Percentiles rank a stretch among this genome's conserved stretches.
Evolutionary conservation across 352 stramenopile species (phyloP).

Genomic region (Phytophthora europaea): DNA sequence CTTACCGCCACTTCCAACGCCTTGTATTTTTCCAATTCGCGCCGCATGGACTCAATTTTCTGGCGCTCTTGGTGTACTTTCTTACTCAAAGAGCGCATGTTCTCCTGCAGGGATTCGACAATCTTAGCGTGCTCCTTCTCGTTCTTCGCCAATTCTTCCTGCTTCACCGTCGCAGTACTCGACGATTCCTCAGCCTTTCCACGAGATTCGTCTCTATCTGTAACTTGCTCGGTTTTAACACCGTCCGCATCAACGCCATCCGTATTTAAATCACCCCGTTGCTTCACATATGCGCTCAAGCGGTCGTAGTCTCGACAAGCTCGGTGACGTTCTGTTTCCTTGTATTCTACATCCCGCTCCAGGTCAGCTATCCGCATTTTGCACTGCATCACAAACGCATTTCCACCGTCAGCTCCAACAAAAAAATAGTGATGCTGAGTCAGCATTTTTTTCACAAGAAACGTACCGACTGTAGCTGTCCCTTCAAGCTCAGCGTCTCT

Average conservation of each 20-base stretch:
- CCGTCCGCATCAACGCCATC: constrained; percentile 22
- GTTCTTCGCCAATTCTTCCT: constrained; percentile 45
- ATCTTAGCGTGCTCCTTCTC: constrained; percentile 45
- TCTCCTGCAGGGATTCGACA: constrained; percentile 49
- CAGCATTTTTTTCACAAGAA: not conserved
- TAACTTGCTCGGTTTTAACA: constrained; percentile 31
- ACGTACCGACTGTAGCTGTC: constrained; percentile 67
- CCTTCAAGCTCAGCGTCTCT: constrained; percentile 56
- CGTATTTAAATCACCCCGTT: constrained; percentile 32
- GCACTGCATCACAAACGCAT: constrained; percentile 45
- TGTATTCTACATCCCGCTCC: constrained; percentile 73
- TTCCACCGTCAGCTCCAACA: constrained; percentile 18
- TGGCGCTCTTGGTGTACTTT: constrained; percentile 67
- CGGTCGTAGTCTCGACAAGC: constrained; percentile 84
- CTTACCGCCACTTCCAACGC: constrained; percentile 69
- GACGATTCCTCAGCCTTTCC: constrained; percentile 18
- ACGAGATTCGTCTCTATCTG: constrained; percentile 30
- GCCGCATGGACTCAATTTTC: constrained; percentile 52
- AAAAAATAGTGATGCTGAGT: not conserved
- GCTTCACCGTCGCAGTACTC: constrained; percentile 27
- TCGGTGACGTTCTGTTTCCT: constrained; percentile 82
- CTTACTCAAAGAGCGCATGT: constrained; percentile 45
- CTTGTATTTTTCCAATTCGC: constrained; percentile 70
- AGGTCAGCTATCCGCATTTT: constrained; percentile 68
- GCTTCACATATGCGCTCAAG: constrained; percentile 65